phyloP scores from a whole-genome alignment of 2,329 filamentous ascomycete species.

The Colletotrichum ledebouriae region DNA sequence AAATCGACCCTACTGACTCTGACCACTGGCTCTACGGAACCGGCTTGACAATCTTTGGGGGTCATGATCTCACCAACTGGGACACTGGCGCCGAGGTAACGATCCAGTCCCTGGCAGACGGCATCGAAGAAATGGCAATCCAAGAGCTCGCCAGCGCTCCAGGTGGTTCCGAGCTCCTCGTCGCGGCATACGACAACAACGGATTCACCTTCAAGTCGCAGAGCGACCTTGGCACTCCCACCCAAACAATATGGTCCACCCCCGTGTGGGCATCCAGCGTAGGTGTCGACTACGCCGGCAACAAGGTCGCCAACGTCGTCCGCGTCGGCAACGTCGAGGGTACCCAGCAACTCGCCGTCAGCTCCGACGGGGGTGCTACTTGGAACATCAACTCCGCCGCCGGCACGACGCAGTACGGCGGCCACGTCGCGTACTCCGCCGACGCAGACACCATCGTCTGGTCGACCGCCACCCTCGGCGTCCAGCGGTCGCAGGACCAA shows the following conservation, averaged over 20 bases:
- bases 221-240: slow-evolving; percentile 56
- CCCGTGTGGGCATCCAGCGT: slow-evolving; percentile 61
- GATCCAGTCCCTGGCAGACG: slow-evolving; percentile 65
- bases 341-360: slow-evolving; percentile 61
- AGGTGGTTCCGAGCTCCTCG: slow-evolving; percentile 65
- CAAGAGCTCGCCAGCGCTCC: slow-evolving; percentile 63
- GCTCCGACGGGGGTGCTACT: slow-evolving; percentile 62
- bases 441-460: slow-evolving; percentile 64
- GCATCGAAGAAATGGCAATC: slow-evolving; percentile 68
- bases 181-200: slow-evolving; percentile 64
- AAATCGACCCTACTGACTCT: slow-evolving; percentile 70
- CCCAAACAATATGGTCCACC: slow-evolving; percentile 59
- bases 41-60: slow-evolving; percentile 66
- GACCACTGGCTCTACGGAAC: slow-evolving; percentile 73
- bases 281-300: slow-evolving; percentile 65
- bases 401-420: slow-evolving; percentile 57
- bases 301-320: slow-evolving; percentile 60
- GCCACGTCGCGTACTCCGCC: slow-evolving; percentile 64
- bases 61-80: slow-evolving; percentile 68
- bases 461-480: slow-evolving; percentile 58
- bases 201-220: slow-evolving; percentile 63
- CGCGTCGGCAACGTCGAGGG: slow-evolving; percentile 63
- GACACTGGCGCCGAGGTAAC: slow-evolving; percentile 58
- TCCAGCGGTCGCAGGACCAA: slow-evolving; percentile 58
- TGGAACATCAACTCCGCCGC: slow-evolving; percentile 64